Conservation (phyloP, 2,329 filamentous ascomycete genomes). For the Trichoderma sp. region DNA sequence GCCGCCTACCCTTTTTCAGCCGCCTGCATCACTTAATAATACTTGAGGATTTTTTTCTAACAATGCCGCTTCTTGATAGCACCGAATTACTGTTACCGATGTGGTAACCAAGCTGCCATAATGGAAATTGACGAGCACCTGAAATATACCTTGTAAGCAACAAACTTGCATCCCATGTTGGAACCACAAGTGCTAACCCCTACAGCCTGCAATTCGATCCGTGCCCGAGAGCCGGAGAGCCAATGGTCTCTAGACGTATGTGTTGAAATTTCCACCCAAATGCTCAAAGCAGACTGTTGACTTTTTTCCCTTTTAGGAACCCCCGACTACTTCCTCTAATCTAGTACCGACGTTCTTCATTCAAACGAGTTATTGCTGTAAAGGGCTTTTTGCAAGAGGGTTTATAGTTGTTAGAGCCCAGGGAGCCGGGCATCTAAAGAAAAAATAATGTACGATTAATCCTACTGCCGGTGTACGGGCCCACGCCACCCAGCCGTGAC, state of each 20-base stretch:
- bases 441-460: conserved; percentile 35
- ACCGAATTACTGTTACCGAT: conserved; percentile 97
- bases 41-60: conserved; percentile 22
- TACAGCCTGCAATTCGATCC: conserved; percentile 96
- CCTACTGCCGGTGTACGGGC: conserved; percentile 26
- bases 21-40: neutral
- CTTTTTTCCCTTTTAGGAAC: conserved; percentile 56
- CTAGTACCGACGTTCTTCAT: conserved; percentile 25
- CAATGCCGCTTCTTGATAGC: conserved; percentile 46
- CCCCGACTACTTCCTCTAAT: conserved; percentile 97
- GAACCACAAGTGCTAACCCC: conserved; percentile 29
- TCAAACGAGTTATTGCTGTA: conserved; percentile 29
- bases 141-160: conserved; percentile 91
- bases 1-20: neutral
- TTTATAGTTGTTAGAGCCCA: conserved; percentile 26
- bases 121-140: conserved; percentile 99
- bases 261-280: conserved; percentile 23
- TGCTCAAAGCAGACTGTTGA: conserved; percentile 25
- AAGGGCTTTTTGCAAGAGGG: conserved; percentile 25
- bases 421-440: conserved; percentile 26
- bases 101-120: conserved; percentile 98
- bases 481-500: conserved; percentile 22
- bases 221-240: conserved; percentile 94
- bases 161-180: neutral
- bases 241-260: conserved; percentile 93